Conservation (phyloP, 2,329 filamentous ascomycete species). For the Onygenales sp. region DNA sequence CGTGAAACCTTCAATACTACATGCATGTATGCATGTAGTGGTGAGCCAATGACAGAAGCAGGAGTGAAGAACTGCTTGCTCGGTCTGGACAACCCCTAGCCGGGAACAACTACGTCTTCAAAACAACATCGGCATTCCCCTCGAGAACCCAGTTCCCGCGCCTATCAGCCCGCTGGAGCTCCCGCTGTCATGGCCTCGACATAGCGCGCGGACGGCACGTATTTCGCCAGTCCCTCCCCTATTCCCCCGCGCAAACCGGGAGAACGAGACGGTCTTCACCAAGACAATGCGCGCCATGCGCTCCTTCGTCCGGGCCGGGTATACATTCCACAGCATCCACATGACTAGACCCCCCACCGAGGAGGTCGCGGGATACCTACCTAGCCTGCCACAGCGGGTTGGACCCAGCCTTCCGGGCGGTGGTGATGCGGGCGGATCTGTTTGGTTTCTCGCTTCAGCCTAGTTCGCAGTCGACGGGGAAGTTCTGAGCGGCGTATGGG, state of each 20-base stretch:
- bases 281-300: not conserved
- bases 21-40: too few relatives aligned
- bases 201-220: not conserved
- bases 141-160: not conserved
- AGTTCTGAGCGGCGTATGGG: not conserved
- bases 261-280: not conserved
- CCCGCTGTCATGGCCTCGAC: not conserved
- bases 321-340: not conserved
- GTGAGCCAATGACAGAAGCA: too few relatives aligned
- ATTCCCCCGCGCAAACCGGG: not conserved
- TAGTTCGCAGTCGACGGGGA: too few relatives aligned
- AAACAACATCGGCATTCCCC: not conserved
- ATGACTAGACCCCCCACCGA: not conserved
- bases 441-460: not conserved
- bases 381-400: not conserved
- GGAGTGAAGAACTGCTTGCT: too few relatives aligned
- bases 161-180: not conserved
- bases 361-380: not conserved
- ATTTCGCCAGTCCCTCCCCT: not conserved
- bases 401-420: not conserved
- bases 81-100: too few relatives aligned
- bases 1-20: too few relatives aligned
- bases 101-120: too few relatives aligned
- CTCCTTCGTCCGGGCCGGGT: not conserved
- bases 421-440: not conserved